Base-by-base conservation (phyloP, 257 asterid species). In the Gardenia jasminoides region DNA sequence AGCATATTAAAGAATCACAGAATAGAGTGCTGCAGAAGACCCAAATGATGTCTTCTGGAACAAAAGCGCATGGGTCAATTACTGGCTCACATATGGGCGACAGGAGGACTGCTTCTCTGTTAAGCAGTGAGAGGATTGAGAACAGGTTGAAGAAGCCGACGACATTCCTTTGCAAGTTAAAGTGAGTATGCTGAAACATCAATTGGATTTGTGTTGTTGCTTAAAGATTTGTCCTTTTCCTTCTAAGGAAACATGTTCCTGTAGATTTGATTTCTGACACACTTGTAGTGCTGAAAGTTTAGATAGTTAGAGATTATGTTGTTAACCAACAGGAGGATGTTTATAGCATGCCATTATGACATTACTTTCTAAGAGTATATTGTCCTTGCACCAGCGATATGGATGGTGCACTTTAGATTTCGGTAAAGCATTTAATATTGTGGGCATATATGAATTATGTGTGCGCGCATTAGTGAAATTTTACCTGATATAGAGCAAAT, bases 141-240 rank as follows among this genome's bases (percentile, higher is more conserved):
- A 96, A 93, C 84, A 92, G 98, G 77, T 87, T 96, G 84, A 93
- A 93, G 93, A 96, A 93, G 84, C 99, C 99, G 7, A 93, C 99
- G 16, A 92, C 98, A 7, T 96, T 96, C 79, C 90, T 96, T 85
- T 96, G 99, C 98, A 96, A 96, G 91, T 80, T 96, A 87, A 93
- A 93, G 99, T 96, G 85, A 92, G 98, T 94, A 74, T 80, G 64
- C 61, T 64, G 78, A 67, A 62, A 43, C 82, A n/a, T 80, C 70
- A 72, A 74, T 69, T 79, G 74, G 46, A 64, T 79, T 72, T 61
- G 59, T 66, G 33, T 75, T 58, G 46, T 68, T 19, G 72, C 76
- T 44, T 10, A 59, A 77, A 82, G 67, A 22, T n/a, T n/a, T 36
- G 13, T 7, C 33, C 46, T 74, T 65, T n/a, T 59, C 54, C 28